These are phyloP conservation scores for Cladosporium sp. DNA, from an alignment of 2,329 filamentous ascomycete species.

Conservation along the genomic window DNA sequence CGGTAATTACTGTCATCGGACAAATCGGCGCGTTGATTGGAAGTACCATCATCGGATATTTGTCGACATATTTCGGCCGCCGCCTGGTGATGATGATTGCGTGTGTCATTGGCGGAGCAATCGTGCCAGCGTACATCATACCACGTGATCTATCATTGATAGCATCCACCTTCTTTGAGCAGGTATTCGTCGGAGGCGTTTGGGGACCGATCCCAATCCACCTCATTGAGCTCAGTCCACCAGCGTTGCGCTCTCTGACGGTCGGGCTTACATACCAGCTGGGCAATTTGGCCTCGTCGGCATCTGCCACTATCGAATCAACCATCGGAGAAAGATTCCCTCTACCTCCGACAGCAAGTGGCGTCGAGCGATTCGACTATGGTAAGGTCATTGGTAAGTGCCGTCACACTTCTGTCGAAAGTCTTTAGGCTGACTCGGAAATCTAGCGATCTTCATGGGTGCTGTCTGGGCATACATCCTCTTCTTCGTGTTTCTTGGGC, in stretches of 20 bases:
- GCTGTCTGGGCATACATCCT: conserved; percentile 27
- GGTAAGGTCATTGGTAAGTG: conserved; percentile 34
- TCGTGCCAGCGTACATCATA: conserved; percentile 35
- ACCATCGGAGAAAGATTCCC: conserved; percentile 35
- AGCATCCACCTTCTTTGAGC: conserved; percentile 34
- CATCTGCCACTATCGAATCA: conserved; percentile 36
- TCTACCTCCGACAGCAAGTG: conserved; percentile 24
- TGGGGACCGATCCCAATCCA: conserved; percentile 40
- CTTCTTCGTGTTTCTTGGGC: conserved; percentile 33
- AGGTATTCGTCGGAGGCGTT: conserved; percentile 36
- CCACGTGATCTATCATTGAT: conserved; percentile 30
- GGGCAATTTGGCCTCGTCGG: conserved; percentile 35
- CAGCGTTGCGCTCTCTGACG: conserved; percentile 32
- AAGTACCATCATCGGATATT: no score
- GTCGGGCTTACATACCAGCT: conserved; percentile 38
- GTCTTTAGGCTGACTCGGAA: not conserved
- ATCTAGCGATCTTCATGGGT: conserved; percentile 17
- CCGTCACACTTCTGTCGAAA: not conserved
- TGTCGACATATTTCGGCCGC: no score
- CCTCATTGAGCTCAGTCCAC: conserved; percentile 34
- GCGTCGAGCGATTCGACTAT: conserved; percentile 35
- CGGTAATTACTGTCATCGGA: conserved; percentile 34
- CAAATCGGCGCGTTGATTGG: no score
- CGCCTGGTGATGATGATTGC: conserved; percentile 36
- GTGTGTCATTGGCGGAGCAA: conserved; percentile 32